Conservation (phyloP, 139 green algal species). For the Chlorella sp. region DNA sequence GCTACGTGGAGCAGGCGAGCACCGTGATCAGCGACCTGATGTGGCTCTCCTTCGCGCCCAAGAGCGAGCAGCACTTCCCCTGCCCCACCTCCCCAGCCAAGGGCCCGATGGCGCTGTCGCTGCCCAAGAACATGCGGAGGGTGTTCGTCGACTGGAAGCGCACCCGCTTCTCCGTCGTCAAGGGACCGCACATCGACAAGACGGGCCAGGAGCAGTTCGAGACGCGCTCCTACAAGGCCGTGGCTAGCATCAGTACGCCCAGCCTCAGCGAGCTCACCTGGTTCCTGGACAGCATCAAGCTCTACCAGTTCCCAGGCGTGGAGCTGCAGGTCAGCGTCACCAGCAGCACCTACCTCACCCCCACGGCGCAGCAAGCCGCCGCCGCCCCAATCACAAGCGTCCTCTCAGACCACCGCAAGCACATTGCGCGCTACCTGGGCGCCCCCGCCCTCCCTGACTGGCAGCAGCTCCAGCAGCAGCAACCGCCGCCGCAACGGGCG, state of each 20-base stretch:
- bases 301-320: constrained; percentile 40
- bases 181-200: constrained; percentile 40
- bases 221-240: constrained; percentile 28
- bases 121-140: background rate
- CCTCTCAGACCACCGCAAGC: constrained; percentile 8
- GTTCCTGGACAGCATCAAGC: constrained; percentile 28
- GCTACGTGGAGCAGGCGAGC: constrained; percentile 29
- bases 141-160: constrained; percentile 12
- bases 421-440: constrained; percentile 17
- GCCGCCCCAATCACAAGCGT: background rate
- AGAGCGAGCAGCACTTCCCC: constrained; percentile 2
- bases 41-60: constrained; percentile 29
- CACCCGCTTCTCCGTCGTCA: constrained; percentile 14
- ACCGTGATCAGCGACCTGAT: constrained; percentile 25
- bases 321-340: constrained; percentile 13
- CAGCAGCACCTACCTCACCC: constrained; percentile 6
- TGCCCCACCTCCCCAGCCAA: background rate
- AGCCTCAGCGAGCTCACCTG: constrained; percentile 17
- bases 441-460: background rate
- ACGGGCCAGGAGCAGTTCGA: constrained; percentile 40
- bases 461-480: background rate
- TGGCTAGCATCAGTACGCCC: constrained; percentile 20
- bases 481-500: background rate
- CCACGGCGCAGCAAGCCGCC: background rate
- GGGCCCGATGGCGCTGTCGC: background rate